Base-by-base conservation (phyloP, 2,329 filamentous ascomycete genomes). In the Samsoniella hepiali region DNA sequence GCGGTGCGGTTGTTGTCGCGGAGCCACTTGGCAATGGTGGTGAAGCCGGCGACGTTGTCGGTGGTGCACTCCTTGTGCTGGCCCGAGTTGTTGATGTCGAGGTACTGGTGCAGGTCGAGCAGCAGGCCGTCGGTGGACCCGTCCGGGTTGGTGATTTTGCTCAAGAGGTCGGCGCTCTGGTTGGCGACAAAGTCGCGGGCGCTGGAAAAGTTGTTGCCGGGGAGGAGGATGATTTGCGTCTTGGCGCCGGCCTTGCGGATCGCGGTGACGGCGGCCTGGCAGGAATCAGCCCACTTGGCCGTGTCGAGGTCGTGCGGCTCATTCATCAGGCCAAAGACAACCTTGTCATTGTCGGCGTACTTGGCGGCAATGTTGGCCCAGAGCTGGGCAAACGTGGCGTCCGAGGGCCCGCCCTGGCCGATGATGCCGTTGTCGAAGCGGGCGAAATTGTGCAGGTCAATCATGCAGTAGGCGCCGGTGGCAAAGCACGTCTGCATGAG, bases 321-420 rank as follows among this genome's bases (percentile, higher is more conserved):
- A 74, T 90, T 91, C 87, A 90, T 90, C 51, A 90, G 71, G 15
- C 86, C 87, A 67, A 90, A 88, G 3, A 83, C 78, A 32, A 90
- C 74, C 65, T 82, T 84, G 44, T 78, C 71, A 57, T 85, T 74
- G 6, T 70, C 69, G 29, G 78, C 80, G 72, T 90, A 90, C 70
- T 85, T 84, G 1, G 74, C 77, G 1, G 88, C 87, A 5, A 87
- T 72, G 64, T 83, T 77, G 1, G 70, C 72, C 88, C 88, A 90
- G 5, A 90, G 73, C 49, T 75, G 76, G 3, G 79, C 82, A 67
- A 89, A 86, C 15, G 85, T 74, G 11, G 80, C 82, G 69, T 89
- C 81, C 0, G 80, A 81, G 0, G 86, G 86, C 0, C 86, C 87
- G 29, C 86, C 87, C 70, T 90, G 87, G 1, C 87, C 88, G 63